phyloP scores from a whole-genome alignment of 1,284 basidiomycete genomes.

The Trichosporon faecale region DNA sequence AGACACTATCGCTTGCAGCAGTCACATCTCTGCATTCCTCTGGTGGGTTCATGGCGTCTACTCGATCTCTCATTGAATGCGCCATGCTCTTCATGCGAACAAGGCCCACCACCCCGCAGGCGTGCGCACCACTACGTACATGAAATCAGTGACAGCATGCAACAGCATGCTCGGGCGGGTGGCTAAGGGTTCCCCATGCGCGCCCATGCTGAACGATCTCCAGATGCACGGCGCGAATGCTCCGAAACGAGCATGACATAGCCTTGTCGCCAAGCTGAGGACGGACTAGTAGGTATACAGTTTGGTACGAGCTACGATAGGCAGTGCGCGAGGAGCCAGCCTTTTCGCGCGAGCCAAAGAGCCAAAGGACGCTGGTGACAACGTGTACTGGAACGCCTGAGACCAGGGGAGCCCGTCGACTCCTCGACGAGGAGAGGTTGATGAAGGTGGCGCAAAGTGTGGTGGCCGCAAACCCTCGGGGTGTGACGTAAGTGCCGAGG shows the following conservation, averaged over 20 bases:
- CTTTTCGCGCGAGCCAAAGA: not conserved
- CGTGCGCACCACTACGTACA: not conserved
- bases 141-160: not conserved
- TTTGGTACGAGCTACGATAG: not conserved
- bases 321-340: not conserved
- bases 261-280: constrained; percentile 1
- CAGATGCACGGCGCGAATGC: not conserved
- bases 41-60: not conserved
- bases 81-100: not conserved
- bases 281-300: not conserved
- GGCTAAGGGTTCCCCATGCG: not conserved
- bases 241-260: constrained; percentile 9
- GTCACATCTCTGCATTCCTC: not conserved
- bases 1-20: not conserved
- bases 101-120: not conserved
- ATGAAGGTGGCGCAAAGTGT: not conserved
- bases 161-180: no score
- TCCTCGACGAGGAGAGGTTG: not conserved
- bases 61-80: not conserved
- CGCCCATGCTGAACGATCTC: not conserved
- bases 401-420: not conserved
- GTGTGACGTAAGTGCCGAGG: constrained; percentile 22
- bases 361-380: not conserved
- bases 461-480: constrained; percentile 12
- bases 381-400: constrained; percentile 3